These are phyloP conservation scores for Brassica incana DNA, from an alignment of 345 rosid species.

Conservation along the genomic window DNA sequence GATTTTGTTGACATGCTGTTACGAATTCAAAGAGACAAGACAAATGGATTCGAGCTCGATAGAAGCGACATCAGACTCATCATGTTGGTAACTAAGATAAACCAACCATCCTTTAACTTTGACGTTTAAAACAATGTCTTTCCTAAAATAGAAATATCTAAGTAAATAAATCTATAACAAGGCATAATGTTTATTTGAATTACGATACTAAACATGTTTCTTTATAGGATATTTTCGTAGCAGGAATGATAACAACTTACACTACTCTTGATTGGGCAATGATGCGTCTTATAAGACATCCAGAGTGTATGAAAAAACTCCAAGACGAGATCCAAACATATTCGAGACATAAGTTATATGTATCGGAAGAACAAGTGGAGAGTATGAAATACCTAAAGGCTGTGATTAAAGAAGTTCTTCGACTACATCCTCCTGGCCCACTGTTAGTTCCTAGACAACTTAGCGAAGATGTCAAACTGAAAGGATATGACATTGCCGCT, in stretches of 20 bases:
- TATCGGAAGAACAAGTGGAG: neutral
- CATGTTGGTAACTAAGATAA: neutral
- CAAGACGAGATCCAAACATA: neutral
- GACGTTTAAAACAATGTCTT: neutral
- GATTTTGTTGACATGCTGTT: neutral
- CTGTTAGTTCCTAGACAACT: neutral
- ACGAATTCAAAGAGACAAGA: neutral
- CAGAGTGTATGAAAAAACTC: neutral
- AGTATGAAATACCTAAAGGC: neutral
- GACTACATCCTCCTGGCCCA: neutral
- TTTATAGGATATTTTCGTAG: neutral
- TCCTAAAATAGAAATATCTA: neutral
- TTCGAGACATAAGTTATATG: neutral
- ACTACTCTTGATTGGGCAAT: neutral
- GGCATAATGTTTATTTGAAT: neutral
- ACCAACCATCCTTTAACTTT: neutral
- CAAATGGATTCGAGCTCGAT: neutral
- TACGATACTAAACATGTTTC: neutral
- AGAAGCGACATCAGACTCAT: neutral
- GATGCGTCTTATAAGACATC: neutral
- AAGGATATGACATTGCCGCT: neutral
- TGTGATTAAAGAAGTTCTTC: neutral
- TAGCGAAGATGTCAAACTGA: neutral
- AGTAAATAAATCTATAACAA: neutral
- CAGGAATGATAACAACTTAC: neutral